phyloP scores from a whole-genome alignment of 2,329 filamentous ascomycete genomes.

The Mycosphaerella arachidis region DNA sequence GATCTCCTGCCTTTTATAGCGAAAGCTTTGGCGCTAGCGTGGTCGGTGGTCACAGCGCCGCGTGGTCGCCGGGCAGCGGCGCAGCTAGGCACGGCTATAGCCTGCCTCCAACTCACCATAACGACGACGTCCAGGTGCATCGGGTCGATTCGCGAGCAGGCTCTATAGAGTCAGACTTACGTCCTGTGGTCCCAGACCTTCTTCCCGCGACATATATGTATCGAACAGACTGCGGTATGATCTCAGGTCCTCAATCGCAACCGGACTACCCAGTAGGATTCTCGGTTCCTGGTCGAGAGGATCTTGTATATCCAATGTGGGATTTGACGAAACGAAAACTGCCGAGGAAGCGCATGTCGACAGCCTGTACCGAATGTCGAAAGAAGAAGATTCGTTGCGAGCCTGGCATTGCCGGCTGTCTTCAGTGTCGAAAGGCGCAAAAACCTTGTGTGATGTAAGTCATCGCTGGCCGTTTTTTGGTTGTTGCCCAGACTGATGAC shows the following conservation, averaged over 20 bases:
- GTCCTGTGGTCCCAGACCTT: background rate
- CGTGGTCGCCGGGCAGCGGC: background rate
- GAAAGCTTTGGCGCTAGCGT: background rate
- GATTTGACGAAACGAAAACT: slow-evolving; percentile 3
- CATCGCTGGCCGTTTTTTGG: background rate
- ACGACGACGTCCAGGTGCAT: background rate
- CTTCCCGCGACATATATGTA: slow-evolving; percentile 1
- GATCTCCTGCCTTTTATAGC: background rate
- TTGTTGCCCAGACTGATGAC: background rate
- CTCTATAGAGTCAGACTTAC: background rate
- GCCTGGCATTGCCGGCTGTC: slow-evolving; percentile 1
- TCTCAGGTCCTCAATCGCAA: background rate
- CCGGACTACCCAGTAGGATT: background rate
- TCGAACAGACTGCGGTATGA: background rate
- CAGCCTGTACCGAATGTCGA: slow-evolving; percentile 2
- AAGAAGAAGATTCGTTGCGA: slow-evolving; percentile 7
- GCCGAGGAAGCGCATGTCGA: slow-evolving; percentile 4
- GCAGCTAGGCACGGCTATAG: background rate
- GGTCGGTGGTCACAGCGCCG: background rate
- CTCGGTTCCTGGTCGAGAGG: background rate
- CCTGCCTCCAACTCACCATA: background rate
- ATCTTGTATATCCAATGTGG: background rate
- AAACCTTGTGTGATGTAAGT: slow-evolving; percentile 3
- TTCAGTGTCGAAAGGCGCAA: slow-evolving; percentile 1
- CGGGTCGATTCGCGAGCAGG: background rate